Percentiles rank a stretch among this genome's conserved stretches.
Evolutionary conservation across 331 rosid genomes (phyloP).

Genomic region (Spiraea crenata): DNA sequence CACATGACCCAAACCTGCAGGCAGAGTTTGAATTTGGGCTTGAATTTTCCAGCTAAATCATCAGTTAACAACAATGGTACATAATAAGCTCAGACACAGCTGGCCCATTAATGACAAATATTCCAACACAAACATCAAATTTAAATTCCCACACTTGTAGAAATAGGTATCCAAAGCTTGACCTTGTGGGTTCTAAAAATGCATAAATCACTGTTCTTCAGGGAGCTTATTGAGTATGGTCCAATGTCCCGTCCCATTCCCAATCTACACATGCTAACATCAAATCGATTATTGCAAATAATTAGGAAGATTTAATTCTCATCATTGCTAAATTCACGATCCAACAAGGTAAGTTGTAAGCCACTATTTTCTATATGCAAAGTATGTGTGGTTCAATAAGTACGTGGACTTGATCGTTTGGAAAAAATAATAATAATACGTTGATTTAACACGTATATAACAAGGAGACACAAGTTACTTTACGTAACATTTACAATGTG

Average conservation of each 20-base stretch:
- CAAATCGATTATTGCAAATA: no score
- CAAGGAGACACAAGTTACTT: no score
- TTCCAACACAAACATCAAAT: background rate
- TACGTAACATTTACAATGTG: no score
- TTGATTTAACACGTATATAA: no score
- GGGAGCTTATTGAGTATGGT: no score
- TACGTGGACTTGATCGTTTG: no score
- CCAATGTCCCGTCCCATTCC: no score
- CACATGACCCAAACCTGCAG: background rate
- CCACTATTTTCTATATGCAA: no score
- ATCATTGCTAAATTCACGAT: background rate
- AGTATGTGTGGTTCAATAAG: no score
- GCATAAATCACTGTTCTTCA: background rate
- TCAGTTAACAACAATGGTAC: background rate
- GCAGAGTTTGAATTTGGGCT: background rate
- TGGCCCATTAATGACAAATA: background rate
- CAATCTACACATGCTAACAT: background rate
- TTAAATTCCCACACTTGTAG: background rate
- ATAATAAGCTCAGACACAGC: background rate
- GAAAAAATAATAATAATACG: no score
- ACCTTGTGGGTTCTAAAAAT: background rate
- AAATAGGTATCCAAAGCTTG: background rate
- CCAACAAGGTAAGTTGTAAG: no score
- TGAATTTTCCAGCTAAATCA: conserved; percentile 3
- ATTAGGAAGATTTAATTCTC: no score